Evolutionary conservation across 164 flowering plant species (phyloP).

Genomic region (Malania oleifera): DNA sequence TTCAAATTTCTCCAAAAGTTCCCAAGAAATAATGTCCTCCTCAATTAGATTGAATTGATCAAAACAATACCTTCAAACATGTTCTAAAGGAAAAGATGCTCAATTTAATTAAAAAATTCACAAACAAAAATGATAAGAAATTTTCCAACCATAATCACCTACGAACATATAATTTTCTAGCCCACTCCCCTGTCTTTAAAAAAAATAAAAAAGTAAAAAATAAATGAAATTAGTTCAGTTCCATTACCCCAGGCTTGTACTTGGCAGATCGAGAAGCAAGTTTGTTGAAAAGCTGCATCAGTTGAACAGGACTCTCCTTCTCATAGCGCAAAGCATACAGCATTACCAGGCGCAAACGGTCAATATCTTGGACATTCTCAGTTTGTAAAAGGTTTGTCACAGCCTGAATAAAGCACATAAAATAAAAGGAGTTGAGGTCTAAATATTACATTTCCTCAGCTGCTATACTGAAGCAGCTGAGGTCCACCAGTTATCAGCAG

Average conservation of each 20-base stretch:
- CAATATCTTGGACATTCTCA: constrained; percentile 83
- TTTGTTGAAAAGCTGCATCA: constrained; percentile 97
- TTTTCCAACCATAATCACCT: background rate
- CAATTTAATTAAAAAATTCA: too few relatives aligned
- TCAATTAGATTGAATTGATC: too few relatives aligned
- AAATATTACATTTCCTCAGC: background rate
- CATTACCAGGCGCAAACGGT: constrained; percentile 85
- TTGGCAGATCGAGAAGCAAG: constrained; percentile 80
- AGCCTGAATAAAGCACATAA: constrained; percentile 46
- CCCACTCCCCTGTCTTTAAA: background rate
- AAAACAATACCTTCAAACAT: too few relatives aligned
- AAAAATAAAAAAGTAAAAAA: background rate
- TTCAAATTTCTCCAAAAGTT: too few relatives aligned
- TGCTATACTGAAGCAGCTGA: background rate
- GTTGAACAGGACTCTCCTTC: constrained; percentile 94
- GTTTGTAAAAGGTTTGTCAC: constrained; percentile 71
- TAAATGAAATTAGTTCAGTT: constrained; percentile 11
- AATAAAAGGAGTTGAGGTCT: background rate
- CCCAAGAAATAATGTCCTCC: too few relatives aligned
- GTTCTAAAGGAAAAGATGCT: too few relatives aligned
- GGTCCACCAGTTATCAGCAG: background rate
- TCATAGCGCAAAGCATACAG: constrained; percentile 96
- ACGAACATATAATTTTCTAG: too few relatives aligned
- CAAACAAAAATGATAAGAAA: background rate
- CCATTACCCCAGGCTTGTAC: constrained; percentile 92